phyloP scores from a whole-genome alignment of 257 asterid species.

The Nyctanthes arbortristis region DNA sequence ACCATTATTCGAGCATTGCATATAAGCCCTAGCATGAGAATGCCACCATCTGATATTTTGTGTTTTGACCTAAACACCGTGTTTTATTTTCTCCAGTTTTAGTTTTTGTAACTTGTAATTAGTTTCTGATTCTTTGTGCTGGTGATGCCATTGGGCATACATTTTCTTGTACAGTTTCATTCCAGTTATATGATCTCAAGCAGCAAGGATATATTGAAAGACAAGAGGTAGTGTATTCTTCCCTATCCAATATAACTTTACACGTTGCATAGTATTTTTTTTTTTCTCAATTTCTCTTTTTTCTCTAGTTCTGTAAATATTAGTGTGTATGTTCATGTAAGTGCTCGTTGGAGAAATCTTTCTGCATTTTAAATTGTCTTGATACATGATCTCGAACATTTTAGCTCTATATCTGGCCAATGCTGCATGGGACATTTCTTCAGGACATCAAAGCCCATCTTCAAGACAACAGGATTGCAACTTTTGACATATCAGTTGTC shows the following conservation, averaged over 20 bases:
- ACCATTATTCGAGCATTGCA: background rate
- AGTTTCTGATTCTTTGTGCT: slow-evolving; percentile 18
- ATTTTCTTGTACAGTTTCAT: slow-evolving; percentile 58
- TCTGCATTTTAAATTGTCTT: background rate
- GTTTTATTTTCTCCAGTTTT: background rate
- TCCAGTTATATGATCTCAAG: slow-evolving; percentile 84
- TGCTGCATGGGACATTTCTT: background rate
- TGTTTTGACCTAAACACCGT: background rate
- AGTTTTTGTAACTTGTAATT: slow-evolving; percentile 1
- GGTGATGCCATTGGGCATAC: slow-evolving; percentile 26
- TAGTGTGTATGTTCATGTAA: background rate
- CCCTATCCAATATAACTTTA: background rate
- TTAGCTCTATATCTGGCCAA: background rate
- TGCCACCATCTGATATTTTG: background rate
- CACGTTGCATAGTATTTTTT: background rate
- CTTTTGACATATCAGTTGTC: background rate
- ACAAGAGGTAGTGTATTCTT: slow-evolving; percentile 58
- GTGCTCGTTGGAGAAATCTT: background rate
- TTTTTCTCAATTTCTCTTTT: background rate
- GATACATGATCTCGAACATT: background rate
- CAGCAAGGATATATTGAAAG: slow-evolving; percentile 87
- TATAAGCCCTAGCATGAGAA: background rate
- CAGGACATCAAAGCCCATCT: background rate
- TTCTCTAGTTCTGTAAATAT: background rate
- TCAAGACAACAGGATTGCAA: background rate